Conservation (phyloP, 164 flowering plant genomes). For the Vitis rupestris region DNA sequence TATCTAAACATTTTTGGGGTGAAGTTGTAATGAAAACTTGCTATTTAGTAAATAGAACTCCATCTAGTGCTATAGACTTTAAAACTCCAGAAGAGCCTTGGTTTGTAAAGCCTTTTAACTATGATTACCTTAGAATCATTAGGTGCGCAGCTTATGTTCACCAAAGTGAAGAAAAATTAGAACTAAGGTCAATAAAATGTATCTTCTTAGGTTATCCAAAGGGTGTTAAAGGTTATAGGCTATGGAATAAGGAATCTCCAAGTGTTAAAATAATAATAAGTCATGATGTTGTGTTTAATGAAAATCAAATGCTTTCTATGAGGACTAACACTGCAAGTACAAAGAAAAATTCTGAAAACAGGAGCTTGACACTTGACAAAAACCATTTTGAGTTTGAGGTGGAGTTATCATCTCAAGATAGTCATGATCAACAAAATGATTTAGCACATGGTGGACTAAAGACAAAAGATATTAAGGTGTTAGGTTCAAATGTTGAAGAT, state of each 20-base stretch:
- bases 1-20: constrained; percentile 2
- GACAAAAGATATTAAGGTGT: too few species aligned
- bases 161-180: not conserved
- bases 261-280: not conserved
- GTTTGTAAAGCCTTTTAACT: not conserved
- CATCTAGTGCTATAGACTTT: not conserved
- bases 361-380: too few species aligned
- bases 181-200: not conserved
- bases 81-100: not conserved
- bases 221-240: constrained; percentile 5
- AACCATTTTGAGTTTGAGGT: too few species aligned
- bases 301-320: too few species aligned
- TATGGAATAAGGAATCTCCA: not conserved
- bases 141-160: not conserved
- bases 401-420: too few species aligned
- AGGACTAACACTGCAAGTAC: too few species aligned
- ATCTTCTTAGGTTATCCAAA: not conserved
- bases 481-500: too few species aligned
- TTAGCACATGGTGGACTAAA: too few species aligned
- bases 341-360: too few species aligned
- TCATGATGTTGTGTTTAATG: too few species aligned
- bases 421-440: too few species aligned
- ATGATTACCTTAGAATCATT: not conserved
- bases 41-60: not conserved
- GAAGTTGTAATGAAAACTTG: not conserved